Evolutionary conservation across 306 rosid species (phyloP).

Genomic region (Lotus japonicus): DNA sequence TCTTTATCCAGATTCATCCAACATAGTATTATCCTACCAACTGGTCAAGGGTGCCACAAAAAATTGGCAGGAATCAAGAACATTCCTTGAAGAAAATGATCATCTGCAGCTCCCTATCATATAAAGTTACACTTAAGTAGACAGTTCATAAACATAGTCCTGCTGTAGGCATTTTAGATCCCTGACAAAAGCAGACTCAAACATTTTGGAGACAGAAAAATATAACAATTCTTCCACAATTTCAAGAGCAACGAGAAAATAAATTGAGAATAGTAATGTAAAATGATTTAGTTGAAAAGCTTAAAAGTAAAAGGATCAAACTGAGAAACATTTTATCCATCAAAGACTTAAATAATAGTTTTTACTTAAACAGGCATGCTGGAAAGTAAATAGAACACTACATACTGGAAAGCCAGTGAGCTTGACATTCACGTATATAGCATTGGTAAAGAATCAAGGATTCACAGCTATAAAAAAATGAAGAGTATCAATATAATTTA

Average conservation of each 20-base stretch:
- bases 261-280: neutral
- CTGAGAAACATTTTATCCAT: neutral
- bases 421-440: conserved; percentile 4
- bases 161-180: neutral
- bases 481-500: neutral
- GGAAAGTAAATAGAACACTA: neutral
- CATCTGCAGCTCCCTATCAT: neutral
- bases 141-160: neutral
- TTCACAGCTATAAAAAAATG: neutral
- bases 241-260: neutral
- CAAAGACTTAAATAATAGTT: neutral
- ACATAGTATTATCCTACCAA: conserved; percentile 6
- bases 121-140: neutral
- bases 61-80: neutral
- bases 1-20: neutral
- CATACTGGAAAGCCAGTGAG: neutral
- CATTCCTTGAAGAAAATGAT: neutral
- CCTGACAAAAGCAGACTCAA: neutral
- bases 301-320: neutral
- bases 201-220: neutral
- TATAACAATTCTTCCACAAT: neutral
- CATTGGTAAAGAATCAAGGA: conserved; percentile 13
- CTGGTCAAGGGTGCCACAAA: neutral
- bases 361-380: neutral
- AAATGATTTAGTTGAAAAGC: neutral